phyloP scores from a whole-genome alignment of 495 filamentous ascomycete species.

The Apiosordaria backusii region DNA sequence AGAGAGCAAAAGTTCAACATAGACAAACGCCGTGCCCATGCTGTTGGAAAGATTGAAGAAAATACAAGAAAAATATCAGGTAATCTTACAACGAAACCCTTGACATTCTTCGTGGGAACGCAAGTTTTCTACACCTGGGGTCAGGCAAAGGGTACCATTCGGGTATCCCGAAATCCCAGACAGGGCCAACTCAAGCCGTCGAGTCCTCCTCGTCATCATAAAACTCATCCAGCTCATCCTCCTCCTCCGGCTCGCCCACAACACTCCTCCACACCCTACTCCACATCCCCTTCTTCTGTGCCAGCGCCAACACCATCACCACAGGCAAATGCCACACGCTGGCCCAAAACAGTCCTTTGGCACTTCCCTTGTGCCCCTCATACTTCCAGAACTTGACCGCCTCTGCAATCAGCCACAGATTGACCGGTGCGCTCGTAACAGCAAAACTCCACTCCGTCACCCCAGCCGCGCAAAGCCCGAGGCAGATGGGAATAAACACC shows the following conservation, averaged over 20 bases:
- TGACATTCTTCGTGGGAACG: no score
- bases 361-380: slow-evolving; percentile 74
- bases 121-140: background rate
- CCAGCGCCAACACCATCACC: slow-evolving; percentile 84
- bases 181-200: background rate
- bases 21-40: background rate
- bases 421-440: slow-evolving; percentile 73
- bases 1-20: background rate
- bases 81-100: slow-evolving; percentile 6
- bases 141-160: background rate
- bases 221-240: slow-evolving; percentile 46
- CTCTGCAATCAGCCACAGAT: slow-evolving; percentile 80
- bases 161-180: background rate
- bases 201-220: slow-evolving; percentile 28
- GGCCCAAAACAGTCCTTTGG: slow-evolving; percentile 89
- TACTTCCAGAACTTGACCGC: slow-evolving; percentile 78
- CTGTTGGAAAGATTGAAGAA: background rate
- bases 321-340: slow-evolving; percentile 96
- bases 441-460: slow-evolving; percentile 89
- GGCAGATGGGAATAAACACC: slow-evolving; percentile 81
- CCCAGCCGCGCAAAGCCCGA: slow-evolving; percentile 72
- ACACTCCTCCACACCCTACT: slow-evolving; percentile 71
- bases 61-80: background rate
- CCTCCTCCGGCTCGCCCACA: slow-evolving; percentile 52
- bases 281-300: slow-evolving; percentile 94